These are phyloP conservation scores for Apophysomyces trapeziformis DNA, from an alignment of 371 early-diverging fungal species.

Conservation along the genomic window DNA sequence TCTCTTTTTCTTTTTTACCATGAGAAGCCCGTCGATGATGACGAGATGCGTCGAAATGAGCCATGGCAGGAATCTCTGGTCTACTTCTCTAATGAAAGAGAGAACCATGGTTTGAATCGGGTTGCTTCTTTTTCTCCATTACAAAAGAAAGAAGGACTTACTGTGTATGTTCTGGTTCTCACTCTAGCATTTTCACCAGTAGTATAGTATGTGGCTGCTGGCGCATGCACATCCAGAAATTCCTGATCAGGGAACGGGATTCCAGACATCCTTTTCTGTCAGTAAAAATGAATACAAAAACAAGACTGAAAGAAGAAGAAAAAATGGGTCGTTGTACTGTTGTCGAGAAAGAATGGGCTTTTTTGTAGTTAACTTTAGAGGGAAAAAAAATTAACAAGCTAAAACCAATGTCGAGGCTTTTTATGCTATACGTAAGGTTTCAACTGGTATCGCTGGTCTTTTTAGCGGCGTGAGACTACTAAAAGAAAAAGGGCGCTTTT, in stretches of 20 bases:
- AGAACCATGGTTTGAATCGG: no score
- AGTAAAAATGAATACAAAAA: not conserved
- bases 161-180: conserved; percentile 36
- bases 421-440: not conserved
- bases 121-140: no score
- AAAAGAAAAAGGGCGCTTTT: no score
- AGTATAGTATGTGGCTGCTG: conserved; percentile 55
- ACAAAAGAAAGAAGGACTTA: conserved; percentile 9
- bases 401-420: not conserved
- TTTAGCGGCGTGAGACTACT: no score
- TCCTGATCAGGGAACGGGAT: conserved; percentile 15
- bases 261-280: conserved; percentile 16
- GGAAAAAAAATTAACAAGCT: no score
- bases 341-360: no score
- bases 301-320: conserved; percentile 16
- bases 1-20: conserved; percentile 26
- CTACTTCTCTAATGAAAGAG: conserved; percentile 1
- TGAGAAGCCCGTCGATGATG: conserved; percentile 22
- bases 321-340: not conserved
- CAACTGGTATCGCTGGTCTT: not conserved
- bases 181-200: conserved; percentile 48
- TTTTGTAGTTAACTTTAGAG: no score
- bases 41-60: conserved; percentile 10
- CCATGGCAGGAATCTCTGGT: conserved; percentile 9
- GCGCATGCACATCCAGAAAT: conserved; percentile 44